Percentiles rank a stretch among this genome's conserved stretches.
phyloP scores from a whole-genome alignment of 2,329 filamentous ascomycete genomes.

The Exophiala mesophila region DNA sequence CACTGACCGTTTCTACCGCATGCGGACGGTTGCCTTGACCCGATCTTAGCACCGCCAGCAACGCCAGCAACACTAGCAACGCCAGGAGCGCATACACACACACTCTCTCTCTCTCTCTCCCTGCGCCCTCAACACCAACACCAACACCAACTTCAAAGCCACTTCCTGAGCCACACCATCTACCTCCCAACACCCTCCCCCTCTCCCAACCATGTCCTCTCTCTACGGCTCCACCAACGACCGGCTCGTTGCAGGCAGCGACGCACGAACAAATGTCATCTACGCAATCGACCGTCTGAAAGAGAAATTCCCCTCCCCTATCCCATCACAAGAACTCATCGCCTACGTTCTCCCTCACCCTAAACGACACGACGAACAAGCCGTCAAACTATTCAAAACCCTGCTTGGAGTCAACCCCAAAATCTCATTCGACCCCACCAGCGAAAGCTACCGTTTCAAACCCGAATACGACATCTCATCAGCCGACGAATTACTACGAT shows the following conservation, averaged over 20 bases:
- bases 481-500: slow-evolving; percentile 69
- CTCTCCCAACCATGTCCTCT: slow-evolving; percentile 47
- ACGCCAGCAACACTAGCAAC: too few species aligned
- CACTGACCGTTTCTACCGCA: too few species aligned
- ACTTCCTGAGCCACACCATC: too few species aligned
- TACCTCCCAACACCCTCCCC: too few species aligned
- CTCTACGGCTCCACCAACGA: background rate
- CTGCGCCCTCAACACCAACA: too few species aligned
- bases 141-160: too few species aligned
- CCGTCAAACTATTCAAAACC: slow-evolving; percentile 11
- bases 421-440: slow-evolving; percentile 52
- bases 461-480: slow-evolving; percentile 79
- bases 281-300: slow-evolving; percentile 81
- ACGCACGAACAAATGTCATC: slow-evolving; percentile 81
- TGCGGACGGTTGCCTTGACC: too few species aligned
- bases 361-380: slow-evolving; percentile 17
- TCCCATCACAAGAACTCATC: slow-evolving; percentile 58
- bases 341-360: slow-evolving; percentile 15
- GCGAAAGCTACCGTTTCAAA: slow-evolving; percentile 73
- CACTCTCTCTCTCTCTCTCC: too few species aligned
- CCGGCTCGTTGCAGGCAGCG: slow-evolving; percentile 57
- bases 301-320: slow-evolving; percentile 70
- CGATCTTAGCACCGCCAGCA: too few species aligned
- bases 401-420: slow-evolving; percentile 46
- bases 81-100: too few species aligned